Percentiles rank a stretch among this genome's conserved stretches.
phyloP scores from a whole-genome alignment of 805 yeast genomes.

The Kuraishia cidri region DNA sequence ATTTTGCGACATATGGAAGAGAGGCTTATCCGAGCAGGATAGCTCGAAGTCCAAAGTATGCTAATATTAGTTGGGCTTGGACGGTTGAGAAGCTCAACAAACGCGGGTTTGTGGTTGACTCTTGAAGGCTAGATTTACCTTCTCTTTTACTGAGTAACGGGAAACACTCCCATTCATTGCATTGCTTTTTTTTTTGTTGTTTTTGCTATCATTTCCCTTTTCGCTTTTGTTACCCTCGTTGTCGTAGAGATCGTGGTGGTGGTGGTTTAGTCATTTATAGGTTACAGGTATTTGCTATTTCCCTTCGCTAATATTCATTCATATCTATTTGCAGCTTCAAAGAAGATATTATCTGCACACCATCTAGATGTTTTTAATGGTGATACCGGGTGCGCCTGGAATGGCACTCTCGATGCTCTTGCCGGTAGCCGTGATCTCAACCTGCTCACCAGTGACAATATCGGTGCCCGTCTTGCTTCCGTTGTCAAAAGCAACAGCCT shows the following conservation, averaged over 20 bases:
- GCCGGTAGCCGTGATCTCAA: constrained; percentile 52
- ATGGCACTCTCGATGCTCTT: constrained; percentile 76
- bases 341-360: constrained; percentile 2
- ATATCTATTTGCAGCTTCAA: background rate
- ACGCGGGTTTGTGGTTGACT: constrained; percentile 29
- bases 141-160: constrained; percentile 4
- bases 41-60: constrained; percentile 49
- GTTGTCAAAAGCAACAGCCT: constrained; percentile 52
- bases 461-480: constrained; percentile 60
- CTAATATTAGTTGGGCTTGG: constrained; percentile 76
- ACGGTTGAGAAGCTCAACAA: constrained; percentile 51
- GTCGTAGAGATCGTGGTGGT: too few species aligned
- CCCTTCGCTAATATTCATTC: background rate
- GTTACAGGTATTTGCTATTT: background rate
- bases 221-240: too few species aligned
- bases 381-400: constrained; percentile 91
- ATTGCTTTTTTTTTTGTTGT: too few species aligned
- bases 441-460: constrained; percentile 58
- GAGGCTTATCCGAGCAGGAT: constrained; percentile 47
- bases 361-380: constrained; percentile 60
- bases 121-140: background rate
- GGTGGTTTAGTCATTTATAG: too few species aligned
- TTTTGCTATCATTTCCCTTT: too few species aligned
- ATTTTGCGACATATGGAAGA: constrained; percentile 52
- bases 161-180: too few species aligned